Base-by-base conservation (phyloP, 169 alveolate genomes). In the Eimeria acervulina region DNA sequence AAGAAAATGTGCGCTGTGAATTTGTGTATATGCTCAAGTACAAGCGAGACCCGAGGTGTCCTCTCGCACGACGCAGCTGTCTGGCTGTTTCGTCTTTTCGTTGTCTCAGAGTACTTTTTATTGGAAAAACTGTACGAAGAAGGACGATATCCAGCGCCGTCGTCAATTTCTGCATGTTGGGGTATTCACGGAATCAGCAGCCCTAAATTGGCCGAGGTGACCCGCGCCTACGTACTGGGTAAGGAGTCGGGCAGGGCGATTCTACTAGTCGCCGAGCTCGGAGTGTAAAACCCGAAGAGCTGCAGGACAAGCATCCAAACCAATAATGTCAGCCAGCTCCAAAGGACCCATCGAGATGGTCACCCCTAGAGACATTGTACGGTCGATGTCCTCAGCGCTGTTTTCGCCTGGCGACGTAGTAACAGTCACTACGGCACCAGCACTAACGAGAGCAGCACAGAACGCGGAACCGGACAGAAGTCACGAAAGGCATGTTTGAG, bases 321-420 rank as follows among this genome's bases (percentile, higher is more conserved):
- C 99, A 42, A 98, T 98, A 93, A 98, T 98, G 95, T 98, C 99
- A 12, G 99, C 99, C 3, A 98, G 97, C 8, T 98, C 97, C 90
- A 98, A 97, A 1, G 99, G 99, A 0, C 99, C 99, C 99, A 98
- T 98, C 0, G 99, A 99, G 40, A 98, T 99, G 96, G 98, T 98
- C 31, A 99, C 98, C 38, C 99, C 99, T 47, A 98, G 94, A 90
- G 98, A 97, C 99, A 98, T 97, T 13, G 98, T 98, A 80, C 95
- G 97, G 97, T 98, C 99, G 31, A 98, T 98, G 94, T 98, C 99
- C 85, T 98, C 98, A 28, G 96, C 95, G 63, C 97, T 93, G 13
- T 97, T 98, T 51, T 98, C 96, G 10, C 98, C 98, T 95, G 98
- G 99, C 96, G 96, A 97, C 3, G 66, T 28, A 8, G 36, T 72